Conservation (phyloP, 176 grass and related monocot species). For the Eragrostis curvula region DNA sequence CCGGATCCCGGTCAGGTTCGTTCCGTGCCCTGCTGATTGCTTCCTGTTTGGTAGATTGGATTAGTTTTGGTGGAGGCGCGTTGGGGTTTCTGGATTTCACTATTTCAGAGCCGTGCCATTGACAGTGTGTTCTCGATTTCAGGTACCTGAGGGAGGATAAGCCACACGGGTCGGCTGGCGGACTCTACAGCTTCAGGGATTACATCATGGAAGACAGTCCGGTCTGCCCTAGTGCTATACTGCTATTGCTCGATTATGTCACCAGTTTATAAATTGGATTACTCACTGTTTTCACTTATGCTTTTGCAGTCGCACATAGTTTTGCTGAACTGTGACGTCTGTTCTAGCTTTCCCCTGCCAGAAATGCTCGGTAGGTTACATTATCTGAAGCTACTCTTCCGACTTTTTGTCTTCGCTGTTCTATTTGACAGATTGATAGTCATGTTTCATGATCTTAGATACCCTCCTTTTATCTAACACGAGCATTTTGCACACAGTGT, state of each 20-base stretch:
- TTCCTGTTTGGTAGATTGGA: not conserved
- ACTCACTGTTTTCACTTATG: slow-evolving; percentile 11
- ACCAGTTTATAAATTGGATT: slow-evolving; percentile 20
- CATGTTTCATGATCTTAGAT: slow-evolving; percentile 3
- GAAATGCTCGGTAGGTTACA: slow-evolving; percentile 87
- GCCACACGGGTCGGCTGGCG: slow-evolving; percentile 94
- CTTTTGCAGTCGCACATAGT: slow-evolving; percentile 91
- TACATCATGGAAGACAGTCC: slow-evolving; percentile 92
- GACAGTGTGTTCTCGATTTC: slow-evolving; percentile 19
- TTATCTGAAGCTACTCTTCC: slow-evolving; percentile 22
- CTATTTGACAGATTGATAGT: not conserved
- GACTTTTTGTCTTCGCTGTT: not conserved
- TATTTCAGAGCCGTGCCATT: slow-evolving; percentile 6
- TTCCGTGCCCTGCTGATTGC: not conserved
- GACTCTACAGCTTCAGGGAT: slow-evolving; percentile 95
- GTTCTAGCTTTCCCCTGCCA: slow-evolving; percentile 93
- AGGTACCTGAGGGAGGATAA: slow-evolving; percentile 98
- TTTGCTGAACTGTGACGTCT: slow-evolving; percentile 97
- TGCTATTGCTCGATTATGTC: not conserved
- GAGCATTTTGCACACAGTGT: not conserved
- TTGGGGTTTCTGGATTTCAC: not conserved
- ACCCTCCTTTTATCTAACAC: not conserved
- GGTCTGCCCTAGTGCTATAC: slow-evolving; percentile 39
- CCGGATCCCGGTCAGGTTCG: slow-evolving; percentile 87
- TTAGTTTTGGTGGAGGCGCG: not conserved